These are phyloP conservation scores for Globisporangium iwayamae DNA, from an alignment of 352 stramenopile genomes.

Conservation along the genomic window DNA sequence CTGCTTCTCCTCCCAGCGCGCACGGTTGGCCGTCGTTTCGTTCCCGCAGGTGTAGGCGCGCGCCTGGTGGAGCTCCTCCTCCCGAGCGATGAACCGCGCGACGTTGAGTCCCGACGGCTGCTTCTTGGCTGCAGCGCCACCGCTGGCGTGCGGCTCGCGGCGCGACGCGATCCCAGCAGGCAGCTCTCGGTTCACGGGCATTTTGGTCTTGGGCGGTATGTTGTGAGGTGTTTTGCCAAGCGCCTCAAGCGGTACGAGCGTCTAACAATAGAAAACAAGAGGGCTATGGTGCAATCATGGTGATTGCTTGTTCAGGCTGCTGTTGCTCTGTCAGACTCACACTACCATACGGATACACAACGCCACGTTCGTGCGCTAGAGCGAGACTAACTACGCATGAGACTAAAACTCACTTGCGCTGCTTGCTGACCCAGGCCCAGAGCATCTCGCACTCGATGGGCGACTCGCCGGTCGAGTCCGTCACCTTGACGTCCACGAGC, in stretches of 20 bases:
- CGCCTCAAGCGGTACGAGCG: no score
- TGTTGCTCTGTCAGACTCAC: no score
- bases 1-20: conserved; percentile 78
- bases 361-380: background rate
- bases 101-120: conserved; percentile 60
- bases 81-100: conserved; percentile 65
- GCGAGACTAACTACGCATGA: background rate
- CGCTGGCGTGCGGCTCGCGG: conserved; percentile 13
- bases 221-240: background rate
- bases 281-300: no score
- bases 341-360: no score
- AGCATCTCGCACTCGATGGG: conserved; percentile 84
- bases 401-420: conserved; percentile 18
- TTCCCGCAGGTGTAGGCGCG: conserved; percentile 48
- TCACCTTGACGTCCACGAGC: conserved; percentile 67
- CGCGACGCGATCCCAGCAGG: conserved; percentile 48
- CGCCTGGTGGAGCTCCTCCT: conserved; percentile 70
- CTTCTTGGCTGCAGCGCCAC: conserved; percentile 28
- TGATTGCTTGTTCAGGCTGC: no score
- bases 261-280: background rate
- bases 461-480: conserved; percentile 60
- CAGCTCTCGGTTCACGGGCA: conserved; percentile 49
- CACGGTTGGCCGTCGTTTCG: conserved; percentile 43
- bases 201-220: conserved; percentile 4
- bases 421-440: conserved; percentile 84